A percentile compares a stretch with the other conserved stretches of the same genome.
Evolutionary conservation across 768 basidiomycete genomes (phyloP).

Genomic region (Coprinopsis cinerea): DNA sequence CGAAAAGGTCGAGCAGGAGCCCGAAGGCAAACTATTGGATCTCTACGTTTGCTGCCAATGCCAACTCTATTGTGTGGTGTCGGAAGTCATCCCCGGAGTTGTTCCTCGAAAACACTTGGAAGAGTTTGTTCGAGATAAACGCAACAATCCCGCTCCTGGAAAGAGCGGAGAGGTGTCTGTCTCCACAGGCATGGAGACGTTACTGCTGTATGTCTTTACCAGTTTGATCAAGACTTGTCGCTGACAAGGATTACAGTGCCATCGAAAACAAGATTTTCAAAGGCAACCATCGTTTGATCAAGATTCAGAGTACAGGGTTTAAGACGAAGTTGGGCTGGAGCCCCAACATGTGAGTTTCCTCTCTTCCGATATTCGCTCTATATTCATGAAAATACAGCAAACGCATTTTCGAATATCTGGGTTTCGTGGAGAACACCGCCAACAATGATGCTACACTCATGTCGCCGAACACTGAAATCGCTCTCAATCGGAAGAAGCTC

Average conservation of each 20-base stretch:
- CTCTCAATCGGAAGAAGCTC: conserved; percentile 51
- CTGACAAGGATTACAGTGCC: conserved; percentile 39
- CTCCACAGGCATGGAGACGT: conserved; percentile 56
- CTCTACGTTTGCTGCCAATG: conserved; percentile 85
- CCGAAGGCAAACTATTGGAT: conserved; percentile 58
- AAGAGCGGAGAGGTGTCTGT: conserved; percentile 51
- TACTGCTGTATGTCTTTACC: conserved; percentile 56
- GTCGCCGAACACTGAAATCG: conserved; percentile 50
- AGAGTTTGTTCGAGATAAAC: conserved; percentile 58
- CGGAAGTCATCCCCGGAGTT: conserved; percentile 67
- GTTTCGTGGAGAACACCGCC: conserved; percentile 32
- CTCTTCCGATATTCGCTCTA: not conserved
- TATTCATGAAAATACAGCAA: conserved; percentile 25
- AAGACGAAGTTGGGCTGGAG: conserved; percentile 65
- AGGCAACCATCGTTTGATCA: conserved; percentile 54
- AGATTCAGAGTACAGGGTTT: conserved; percentile 49
- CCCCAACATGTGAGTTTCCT: conserved; percentile 43
- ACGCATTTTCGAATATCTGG: conserved; percentile 38
- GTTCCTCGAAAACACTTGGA: conserved; percentile 58
- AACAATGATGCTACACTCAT: conserved; percentile 41
- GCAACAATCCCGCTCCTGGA: conserved; percentile 48
- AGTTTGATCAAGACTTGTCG: conserved; percentile 6
- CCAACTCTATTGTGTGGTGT: conserved; percentile 65
- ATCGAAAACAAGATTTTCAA: conserved; percentile 75
- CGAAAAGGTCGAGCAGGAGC: conserved; percentile 29